Percentiles rank a stretch among this genome's conserved stretches.
These are phyloP conservation scores for Xylaria palmicola DNA, from an alignment of 495 filamentous ascomycete genomes.

Conservation along the genomic window DNA sequence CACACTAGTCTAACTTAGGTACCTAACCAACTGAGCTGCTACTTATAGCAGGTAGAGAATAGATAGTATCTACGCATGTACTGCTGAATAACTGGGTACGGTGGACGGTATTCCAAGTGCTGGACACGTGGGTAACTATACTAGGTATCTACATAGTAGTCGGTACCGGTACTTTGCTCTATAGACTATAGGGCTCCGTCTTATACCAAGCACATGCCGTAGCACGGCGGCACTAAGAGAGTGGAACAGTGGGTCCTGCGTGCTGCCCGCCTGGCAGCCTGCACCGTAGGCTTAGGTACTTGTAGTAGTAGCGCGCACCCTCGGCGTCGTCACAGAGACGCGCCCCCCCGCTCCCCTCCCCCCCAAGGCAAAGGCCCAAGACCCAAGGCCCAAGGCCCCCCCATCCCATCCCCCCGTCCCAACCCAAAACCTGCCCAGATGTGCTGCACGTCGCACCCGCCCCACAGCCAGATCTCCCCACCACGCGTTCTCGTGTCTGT, in stretches of 20 bases:
- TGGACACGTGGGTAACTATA: too few relatives aligned
- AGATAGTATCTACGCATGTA: too few relatives aligned
- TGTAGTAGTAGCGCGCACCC: conserved; percentile 33
- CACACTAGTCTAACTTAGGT: too few relatives aligned
- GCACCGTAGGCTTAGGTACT: too few relatives aligned
- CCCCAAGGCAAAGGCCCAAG: conserved; percentile 7
- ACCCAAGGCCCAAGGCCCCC: neutral
- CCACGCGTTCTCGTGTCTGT: conserved; percentile 9
- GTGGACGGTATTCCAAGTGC: too few relatives aligned
- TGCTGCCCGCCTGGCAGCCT: too few relatives aligned
- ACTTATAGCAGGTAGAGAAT: too few relatives aligned
- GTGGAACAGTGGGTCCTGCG: conserved; percentile 9
- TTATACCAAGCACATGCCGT: neutral
- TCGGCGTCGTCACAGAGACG: conserved; percentile 27
- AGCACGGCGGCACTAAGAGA: neutral
- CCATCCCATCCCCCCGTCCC: neutral
- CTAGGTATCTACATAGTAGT: too few relatives aligned
- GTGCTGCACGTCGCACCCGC: conserved; percentile 8
- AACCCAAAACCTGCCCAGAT: conserved; percentile 11
- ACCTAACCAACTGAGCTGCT: too few relatives aligned
- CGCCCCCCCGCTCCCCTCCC: conserved; percentile 19
- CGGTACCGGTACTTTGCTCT: neutral
- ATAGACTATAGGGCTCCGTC: neutral
- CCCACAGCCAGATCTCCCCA: conserved; percentile 13
- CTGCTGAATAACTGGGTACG: too few relatives aligned